phyloP scores from a whole-genome alignment of 305 asterid genomes.

The Caryopteris hybrid region DNA sequence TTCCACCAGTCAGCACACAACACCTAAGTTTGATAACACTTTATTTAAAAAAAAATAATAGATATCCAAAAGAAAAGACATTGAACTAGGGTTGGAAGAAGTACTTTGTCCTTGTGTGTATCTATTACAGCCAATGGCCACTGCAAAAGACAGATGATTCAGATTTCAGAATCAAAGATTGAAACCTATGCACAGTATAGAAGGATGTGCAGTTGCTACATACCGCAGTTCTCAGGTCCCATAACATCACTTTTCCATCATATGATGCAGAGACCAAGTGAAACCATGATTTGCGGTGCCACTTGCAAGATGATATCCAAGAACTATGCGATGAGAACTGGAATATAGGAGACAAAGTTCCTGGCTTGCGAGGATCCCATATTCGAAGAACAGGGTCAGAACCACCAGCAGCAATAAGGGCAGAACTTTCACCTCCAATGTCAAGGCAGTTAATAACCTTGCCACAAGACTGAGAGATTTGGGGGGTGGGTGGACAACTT shows the following conservation, averaged over 20 bases:
- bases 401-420: slow-evolving; percentile 82
- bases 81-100: slow-evolving; percentile 4
- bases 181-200: neutral
- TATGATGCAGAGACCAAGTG: slow-evolving; percentile 86
- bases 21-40: slow-evolving; percentile 44
- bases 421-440: slow-evolving; percentile 92
- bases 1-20: slow-evolving; percentile 94
- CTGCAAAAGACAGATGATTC: slow-evolving; percentile 41
- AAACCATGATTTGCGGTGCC: slow-evolving; percentile 87
- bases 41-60: slow-evolving; percentile 5
- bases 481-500: neutral
- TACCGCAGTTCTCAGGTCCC: slow-evolving; percentile 98
- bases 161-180: slow-evolving; percentile 14
- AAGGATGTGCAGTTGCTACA: slow-evolving; percentile 17
- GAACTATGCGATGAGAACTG: slow-evolving; percentile 81
- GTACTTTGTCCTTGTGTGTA: slow-evolving; percentile 82
- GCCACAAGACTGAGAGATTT: slow-evolving; percentile 54
- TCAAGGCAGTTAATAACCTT: slow-evolving; percentile 81
- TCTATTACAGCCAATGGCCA: slow-evolving; percentile 78
- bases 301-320: slow-evolving; percentile 96
- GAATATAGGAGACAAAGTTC: slow-evolving; percentile 68
- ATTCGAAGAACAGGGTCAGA: slow-evolving; percentile 80
- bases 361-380: slow-evolving; percentile 99
- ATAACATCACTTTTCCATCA: slow-evolving; percentile 94
- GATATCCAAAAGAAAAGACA: neutral